Evolutionary conservation across 495 filamentous ascomycete genomes (phyloP).

Genomic region (Filosporella fistucella): DNA sequence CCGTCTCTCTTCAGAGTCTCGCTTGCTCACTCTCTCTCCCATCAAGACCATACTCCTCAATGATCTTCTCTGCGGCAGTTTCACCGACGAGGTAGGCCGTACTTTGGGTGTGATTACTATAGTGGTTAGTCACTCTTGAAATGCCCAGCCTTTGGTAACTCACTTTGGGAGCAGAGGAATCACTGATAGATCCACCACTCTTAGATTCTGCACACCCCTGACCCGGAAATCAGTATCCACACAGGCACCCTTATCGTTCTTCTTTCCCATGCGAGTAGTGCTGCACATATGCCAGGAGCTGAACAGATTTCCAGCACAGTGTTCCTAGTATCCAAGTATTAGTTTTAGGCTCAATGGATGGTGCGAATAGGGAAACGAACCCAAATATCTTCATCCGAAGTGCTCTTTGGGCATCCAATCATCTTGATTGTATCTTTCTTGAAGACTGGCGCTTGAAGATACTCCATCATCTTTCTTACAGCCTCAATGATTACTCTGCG

Average conservation of each 20-base stretch:
- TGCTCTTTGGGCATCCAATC: constrained; percentile 33
- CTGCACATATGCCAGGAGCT: constrained; percentile 27
- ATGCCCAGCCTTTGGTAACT: not conserved
- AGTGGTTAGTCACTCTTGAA: not conserved
- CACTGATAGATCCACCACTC: constrained; percentile 49
- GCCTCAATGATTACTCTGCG: constrained; percentile 37
- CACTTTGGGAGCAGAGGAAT: constrained; percentile 32
- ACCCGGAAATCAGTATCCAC: constrained; percentile 42
- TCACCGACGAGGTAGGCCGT: constrained; percentile 33
- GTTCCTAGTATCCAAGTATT: constrained; percentile 25
- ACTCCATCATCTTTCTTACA: constrained; percentile 31
- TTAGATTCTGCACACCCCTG: constrained; percentile 35
- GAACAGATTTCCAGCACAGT: constrained; percentile 26
- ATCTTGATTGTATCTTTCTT: constrained; percentile 36
- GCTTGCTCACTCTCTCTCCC: too few relatives aligned
- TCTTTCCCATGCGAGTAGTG: constrained; percentile 38
- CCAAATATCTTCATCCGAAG: constrained; percentile 46
- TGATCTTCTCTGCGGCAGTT: constrained; percentile 38
- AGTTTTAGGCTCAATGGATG: too few relatives aligned
- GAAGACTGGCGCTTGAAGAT: constrained; percentile 34
- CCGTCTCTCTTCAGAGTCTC: too few relatives aligned
- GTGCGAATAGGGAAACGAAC: not conserved
- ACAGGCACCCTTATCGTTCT: constrained; percentile 30
- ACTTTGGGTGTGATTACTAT: constrained; percentile 33
- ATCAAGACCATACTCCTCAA: constrained; percentile 32